Percentiles rank a stretch among this genome's conserved stretches.
These are phyloP conservation scores for Antitrichia curtipendula DNA, from an alignment of 225 moss, liverwort and hornwort genomes.

Conservation along the genomic window DNA sequence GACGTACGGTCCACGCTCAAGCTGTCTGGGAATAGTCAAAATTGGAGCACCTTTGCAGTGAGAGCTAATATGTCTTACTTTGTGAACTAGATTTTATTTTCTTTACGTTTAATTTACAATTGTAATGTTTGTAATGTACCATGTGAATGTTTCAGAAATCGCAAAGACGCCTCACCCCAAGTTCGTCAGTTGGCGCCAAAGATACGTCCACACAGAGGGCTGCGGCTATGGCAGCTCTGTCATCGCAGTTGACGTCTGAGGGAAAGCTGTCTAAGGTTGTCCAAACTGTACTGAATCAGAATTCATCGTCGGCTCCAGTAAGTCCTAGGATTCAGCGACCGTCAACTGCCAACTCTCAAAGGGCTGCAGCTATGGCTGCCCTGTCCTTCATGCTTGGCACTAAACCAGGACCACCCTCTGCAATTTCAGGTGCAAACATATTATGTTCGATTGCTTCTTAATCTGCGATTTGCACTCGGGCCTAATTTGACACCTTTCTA, in stretches of 20 bases:
- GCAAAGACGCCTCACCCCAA: conserved; percentile 34
- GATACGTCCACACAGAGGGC: conserved; percentile 72
- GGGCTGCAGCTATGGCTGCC: conserved; percentile 91
- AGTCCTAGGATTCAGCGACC: conserved; percentile 26
- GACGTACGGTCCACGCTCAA: background rate
- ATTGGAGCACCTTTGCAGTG: background rate
- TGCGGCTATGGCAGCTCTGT: conserved; percentile 87
- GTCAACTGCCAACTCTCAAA: conserved; percentile 48
- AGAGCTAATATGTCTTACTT: background rate
- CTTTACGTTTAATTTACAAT: background rate
- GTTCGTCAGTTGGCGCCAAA: conserved; percentile 32
- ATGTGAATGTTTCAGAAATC: conserved; percentile 18
- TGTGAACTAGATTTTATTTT: background rate
- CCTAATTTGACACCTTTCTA: background rate
- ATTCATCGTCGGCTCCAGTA: conserved; percentile 32
- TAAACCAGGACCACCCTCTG: conserved; percentile 5
- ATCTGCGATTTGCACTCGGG: background rate
- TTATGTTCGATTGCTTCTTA: background rate
- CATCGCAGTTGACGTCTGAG: conserved; percentile 56
- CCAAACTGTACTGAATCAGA: conserved; percentile 8
- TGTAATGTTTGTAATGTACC: background rate
- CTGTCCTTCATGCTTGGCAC: conserved; percentile 62
- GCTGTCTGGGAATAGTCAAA: background rate
- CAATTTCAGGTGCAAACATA: conserved; percentile 12
- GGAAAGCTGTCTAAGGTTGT: conserved; percentile 23